These are phyloP conservation scores for Hypoxylon sp. DNA, from an alignment of 2,329 filamentous ascomycete species.

Conservation along the genomic window DNA sequence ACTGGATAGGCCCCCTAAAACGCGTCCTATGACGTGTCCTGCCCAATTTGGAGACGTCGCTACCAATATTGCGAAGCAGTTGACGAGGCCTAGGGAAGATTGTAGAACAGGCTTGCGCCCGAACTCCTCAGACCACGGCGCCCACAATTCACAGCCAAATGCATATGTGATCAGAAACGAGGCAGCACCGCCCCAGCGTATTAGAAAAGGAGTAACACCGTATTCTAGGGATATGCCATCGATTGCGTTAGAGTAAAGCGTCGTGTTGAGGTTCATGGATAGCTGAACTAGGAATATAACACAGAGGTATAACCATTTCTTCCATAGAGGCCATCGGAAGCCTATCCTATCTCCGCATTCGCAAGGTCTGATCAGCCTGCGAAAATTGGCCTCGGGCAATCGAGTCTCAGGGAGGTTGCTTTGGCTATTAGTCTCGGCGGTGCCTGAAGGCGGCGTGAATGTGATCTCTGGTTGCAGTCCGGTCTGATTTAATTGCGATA, in stretches of 20 bases:
- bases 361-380: conserved; percentile 62
- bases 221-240: conserved; percentile 76
- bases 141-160: conserved; percentile 89
- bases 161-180: conserved; percentile 81
- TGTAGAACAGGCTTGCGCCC: conserved; percentile 83
- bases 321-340: conserved; percentile 69
- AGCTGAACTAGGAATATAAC: conserved; percentile 79
- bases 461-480: not conserved
- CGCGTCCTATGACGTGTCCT: conserved; percentile 76
- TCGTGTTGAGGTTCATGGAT: conserved; percentile 84
- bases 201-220: conserved; percentile 74
- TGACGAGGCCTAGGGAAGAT: conserved; percentile 79
- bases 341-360: conserved; percentile 76
- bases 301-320: conserved; percentile 78
- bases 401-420: not conserved
- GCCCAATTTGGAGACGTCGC: conserved; percentile 79
- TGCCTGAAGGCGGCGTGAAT: not conserved
- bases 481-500: not conserved
- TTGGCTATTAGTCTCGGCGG: not conserved
- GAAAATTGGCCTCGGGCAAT: conserved; percentile 5
- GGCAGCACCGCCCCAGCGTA: conserved; percentile 79
- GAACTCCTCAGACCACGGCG: conserved; percentile 86
- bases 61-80: conserved; percentile 79
- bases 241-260: conserved; percentile 77
- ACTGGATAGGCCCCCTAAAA: conserved; percentile 76